phyloP scores from a whole-genome alignment of 208 protist species.

The Wallacemonas sp. region DNA sequence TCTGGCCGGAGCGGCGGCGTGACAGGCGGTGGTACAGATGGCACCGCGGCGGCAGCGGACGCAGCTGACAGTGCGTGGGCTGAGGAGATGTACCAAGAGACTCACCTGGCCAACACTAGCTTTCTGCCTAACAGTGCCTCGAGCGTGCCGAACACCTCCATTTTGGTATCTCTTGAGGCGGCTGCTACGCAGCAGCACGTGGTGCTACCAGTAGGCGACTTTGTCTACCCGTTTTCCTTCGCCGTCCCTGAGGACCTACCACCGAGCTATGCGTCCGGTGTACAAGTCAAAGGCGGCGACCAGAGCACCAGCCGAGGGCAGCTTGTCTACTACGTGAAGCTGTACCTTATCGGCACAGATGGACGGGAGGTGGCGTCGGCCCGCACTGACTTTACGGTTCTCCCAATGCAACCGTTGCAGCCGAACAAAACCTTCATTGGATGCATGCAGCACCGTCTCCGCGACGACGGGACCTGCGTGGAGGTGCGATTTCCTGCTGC shows the following conservation, averaged over 20 bases:
- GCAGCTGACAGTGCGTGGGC: not conserved
- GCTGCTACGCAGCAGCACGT: conserved; percentile 11
- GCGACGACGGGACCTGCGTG: not conserved
- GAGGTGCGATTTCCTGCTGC: conserved; percentile 6
- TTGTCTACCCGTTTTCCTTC: conserved; percentile 31
- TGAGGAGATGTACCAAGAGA: conserved; percentile 7
- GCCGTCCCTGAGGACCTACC: conserved; percentile 22
- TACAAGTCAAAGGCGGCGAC: conserved; percentile 21
- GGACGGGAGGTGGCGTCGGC: conserved; percentile 12
- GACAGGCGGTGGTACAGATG: too few relatives aligned
- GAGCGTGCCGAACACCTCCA: not conserved
- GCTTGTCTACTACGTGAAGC: conserved; percentile 31
- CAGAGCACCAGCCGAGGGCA: conserved; percentile 26
- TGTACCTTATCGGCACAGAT: conserved; percentile 17
- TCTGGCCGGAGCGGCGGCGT: not conserved
- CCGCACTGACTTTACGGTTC: conserved; percentile 15
- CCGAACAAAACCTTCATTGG: conserved; percentile 12
- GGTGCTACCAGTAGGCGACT: conserved; percentile 17
- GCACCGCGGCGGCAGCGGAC: not conserved
- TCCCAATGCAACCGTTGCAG: conserved; percentile 18
- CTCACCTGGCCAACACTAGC: conserved; percentile 12
- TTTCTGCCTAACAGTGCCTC: not conserved
- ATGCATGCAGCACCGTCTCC: conserved; percentile 1
- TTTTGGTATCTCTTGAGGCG: not conserved
- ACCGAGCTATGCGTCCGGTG: conserved; percentile 24